Percentiles rank a stretch among this genome's conserved stretches.
These are phyloP conservation scores for Pseudocercospora macadamiae DNA, from an alignment of 2,329 filamentous ascomycete genomes.

Conservation along the genomic window DNA sequence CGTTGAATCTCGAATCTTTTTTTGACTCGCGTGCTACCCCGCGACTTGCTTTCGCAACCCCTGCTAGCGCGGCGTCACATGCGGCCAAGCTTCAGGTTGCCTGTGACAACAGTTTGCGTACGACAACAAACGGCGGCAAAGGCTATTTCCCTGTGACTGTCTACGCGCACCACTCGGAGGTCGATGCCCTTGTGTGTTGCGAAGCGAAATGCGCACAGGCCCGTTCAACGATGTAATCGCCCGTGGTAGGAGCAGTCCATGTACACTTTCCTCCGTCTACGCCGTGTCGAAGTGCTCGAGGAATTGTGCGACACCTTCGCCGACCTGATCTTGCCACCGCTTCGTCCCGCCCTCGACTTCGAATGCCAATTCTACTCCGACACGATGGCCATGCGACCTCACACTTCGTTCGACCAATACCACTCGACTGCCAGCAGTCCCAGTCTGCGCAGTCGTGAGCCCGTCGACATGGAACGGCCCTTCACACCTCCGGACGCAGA, in stretches of 20 bases:
- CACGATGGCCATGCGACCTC: constrained; percentile 21
- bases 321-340: constrained; percentile 13
- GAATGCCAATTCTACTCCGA: neutral
- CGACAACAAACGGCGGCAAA: constrained; percentile 3
- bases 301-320: constrained; percentile 22
- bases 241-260: constrained; percentile 9
- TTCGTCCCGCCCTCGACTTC: constrained; percentile 8
- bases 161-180: neutral
- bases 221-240: neutral
- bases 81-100: neutral
- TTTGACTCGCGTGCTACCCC: neutral
- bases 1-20: constrained; percentile 2
- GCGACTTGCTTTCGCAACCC: neutral
- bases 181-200: neutral
- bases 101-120: neutral
- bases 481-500: constrained; percentile 42
- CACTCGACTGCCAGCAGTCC: constrained; percentile 47
- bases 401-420: constrained; percentile 28
- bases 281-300: constrained; percentile 14
- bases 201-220: neutral
- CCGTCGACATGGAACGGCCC: constrained; percentile 38
- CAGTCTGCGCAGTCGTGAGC: constrained; percentile 47
- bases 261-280: constrained; percentile 23
- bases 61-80: neutral
- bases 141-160: neutral